A percentile compares a stretch with the other conserved stretches of the same genome.
Evolutionary conservation across 108 stramenopile genomes (phyloP).

Genomic region (Craspedostauros australis): DNA sequence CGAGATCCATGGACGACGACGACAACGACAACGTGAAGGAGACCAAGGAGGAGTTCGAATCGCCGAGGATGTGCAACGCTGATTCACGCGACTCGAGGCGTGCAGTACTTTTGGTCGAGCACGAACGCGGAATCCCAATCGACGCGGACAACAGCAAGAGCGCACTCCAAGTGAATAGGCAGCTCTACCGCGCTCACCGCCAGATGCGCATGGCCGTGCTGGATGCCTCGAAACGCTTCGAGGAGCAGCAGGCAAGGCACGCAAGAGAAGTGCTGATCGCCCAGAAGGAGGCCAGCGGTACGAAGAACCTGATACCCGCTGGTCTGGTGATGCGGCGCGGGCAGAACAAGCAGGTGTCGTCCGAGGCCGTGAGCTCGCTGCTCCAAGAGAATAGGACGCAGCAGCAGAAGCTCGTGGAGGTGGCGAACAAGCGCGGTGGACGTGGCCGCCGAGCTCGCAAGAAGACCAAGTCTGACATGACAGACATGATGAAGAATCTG

Average conservation of each 20-base stretch:
- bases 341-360: constrained; percentile 57
- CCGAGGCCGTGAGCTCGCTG: constrained; percentile 53
- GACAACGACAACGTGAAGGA: constrained; percentile 20
- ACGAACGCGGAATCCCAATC: constrained; percentile 33
- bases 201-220: constrained; percentile 77
- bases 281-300: constrained; percentile 29
- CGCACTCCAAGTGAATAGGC: constrained; percentile 61
- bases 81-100: constrained; percentile 48
- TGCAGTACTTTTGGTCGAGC: constrained; percentile 66
- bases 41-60: constrained; percentile 15
- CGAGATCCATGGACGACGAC: constrained; percentile 44
- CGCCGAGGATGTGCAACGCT: neutral
- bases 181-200: constrained; percentile 69
- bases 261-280: constrained; percentile 54
- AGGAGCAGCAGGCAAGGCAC: constrained; percentile 69
- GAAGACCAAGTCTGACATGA: constrained; percentile 79
- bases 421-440: constrained; percentile 65
- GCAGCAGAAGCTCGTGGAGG: constrained; percentile 60
- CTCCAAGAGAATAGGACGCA: constrained; percentile 51
- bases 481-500: constrained; percentile 50
- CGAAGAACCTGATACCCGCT: constrained; percentile 15
- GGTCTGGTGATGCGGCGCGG: constrained; percentile 83
- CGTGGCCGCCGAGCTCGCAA: constrained; percentile 62
- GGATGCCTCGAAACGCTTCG: constrained; percentile 82
- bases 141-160: constrained; percentile 42